These are phyloP conservation scores for Rhizopus microsporus DNA, from an alignment of 371 early-diverging fungal genomes.

Conservation along the genomic window DNA sequence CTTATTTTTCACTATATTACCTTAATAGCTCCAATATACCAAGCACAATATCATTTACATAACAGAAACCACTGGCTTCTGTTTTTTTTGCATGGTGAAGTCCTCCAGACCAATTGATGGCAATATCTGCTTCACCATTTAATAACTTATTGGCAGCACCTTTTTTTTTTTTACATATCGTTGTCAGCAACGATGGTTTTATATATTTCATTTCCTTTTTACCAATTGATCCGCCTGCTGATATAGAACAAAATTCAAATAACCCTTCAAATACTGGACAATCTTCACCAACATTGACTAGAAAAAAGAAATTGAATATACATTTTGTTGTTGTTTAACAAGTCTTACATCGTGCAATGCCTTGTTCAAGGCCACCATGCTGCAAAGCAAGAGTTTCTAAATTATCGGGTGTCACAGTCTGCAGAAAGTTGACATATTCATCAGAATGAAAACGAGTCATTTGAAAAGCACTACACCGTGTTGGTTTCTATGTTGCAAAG, in stretches of 20 bases:
- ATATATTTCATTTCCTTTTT: slow-evolving; percentile 17
- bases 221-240: slow-evolving; percentile 95
- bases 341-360: slow-evolving; percentile 72
- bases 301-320: slow-evolving; percentile 3
- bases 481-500: slow-evolving; percentile 63
- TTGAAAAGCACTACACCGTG: slow-evolving; percentile 88
- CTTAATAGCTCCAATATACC: slow-evolving; percentile 95
- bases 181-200: not conserved
- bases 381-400: slow-evolving; percentile 80
- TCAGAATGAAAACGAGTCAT: slow-evolving; percentile 99
- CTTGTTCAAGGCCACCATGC: slow-evolving; percentile 61
- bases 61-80: slow-evolving; percentile 99
- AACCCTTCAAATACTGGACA: slow-evolving; percentile 98
- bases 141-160: slow-evolving; percentile 88
- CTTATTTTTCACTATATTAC: slow-evolving; percentile 7
- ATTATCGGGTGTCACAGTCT: slow-evolving; percentile 93
- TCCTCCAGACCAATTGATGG: slow-evolving; percentile 99
- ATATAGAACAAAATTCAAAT: slow-evolving; percentile 93
- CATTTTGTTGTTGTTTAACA: not conserved
- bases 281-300: slow-evolving; percentile 93
- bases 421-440: slow-evolving; percentile 98
- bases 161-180: slow-evolving; percentile 22
- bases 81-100: slow-evolving; percentile 98
- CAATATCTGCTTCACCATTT: slow-evolving; percentile 91
- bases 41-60: slow-evolving; percentile 99